These are phyloP conservation scores for Amanita pseudoporphyria DNA, from an alignment of 768 basidiomycete genomes.

Conservation along the genomic window DNA sequence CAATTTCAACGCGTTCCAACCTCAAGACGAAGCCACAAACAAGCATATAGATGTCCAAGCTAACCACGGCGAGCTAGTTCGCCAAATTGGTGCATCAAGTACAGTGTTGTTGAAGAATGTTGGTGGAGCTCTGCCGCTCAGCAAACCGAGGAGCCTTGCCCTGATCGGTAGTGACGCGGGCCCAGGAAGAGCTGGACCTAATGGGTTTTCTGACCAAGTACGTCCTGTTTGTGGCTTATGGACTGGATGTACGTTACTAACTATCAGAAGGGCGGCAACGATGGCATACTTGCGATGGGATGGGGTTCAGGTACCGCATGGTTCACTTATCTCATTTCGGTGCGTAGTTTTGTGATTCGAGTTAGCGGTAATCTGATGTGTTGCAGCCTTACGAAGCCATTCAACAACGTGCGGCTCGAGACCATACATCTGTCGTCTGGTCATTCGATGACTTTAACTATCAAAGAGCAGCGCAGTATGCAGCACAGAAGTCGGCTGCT, in stretches of 20 bases:
- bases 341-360: slow-evolving; percentile 22
- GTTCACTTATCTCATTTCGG: slow-evolving; percentile 73
- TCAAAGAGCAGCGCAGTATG: slow-evolving; percentile 34
- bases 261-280: slow-evolving; percentile 33
- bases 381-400: slow-evolving; percentile 71
- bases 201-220: slow-evolving; percentile 53
- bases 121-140: slow-evolving; percentile 44
- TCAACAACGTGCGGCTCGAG: slow-evolving; percentile 52
- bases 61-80: slow-evolving; percentile 58
- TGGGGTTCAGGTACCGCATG: slow-evolving; percentile 85
- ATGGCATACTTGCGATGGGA: slow-evolving; percentile 79
- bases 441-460: slow-evolving; percentile 63
- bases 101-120: slow-evolving; percentile 73
- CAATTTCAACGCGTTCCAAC: slow-evolving; percentile 63
- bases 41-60: slow-evolving; percentile 58
- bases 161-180: slow-evolving; percentile 59
- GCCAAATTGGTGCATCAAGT: slow-evolving; percentile 65
- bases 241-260: neutral
- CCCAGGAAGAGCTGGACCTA: slow-evolving; percentile 58
- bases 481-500: slow-evolving; percentile 45
- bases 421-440: slow-evolving; percentile 55
- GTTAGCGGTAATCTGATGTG: neutral
- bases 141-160: slow-evolving; percentile 47
- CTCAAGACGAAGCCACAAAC: slow-evolving; percentile 43
- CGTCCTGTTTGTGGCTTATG: neutral